phyloP scores from a whole-genome alignment of 176 grass and related monocot species.

The Cenchrus purpureus region DNA sequence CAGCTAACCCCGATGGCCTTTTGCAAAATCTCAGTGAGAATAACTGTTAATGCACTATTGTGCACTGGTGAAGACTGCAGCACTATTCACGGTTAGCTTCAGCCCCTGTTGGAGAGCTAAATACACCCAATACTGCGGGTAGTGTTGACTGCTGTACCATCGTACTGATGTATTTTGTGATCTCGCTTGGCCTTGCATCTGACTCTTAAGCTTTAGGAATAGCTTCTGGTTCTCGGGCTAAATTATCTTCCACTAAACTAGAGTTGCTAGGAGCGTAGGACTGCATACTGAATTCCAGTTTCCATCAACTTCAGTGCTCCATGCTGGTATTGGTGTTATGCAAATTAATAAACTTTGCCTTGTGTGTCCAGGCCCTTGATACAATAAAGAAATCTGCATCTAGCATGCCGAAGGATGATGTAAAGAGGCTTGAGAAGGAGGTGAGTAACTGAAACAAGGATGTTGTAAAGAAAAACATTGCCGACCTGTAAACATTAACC shows the following conservation, averaged over 20 bases:
- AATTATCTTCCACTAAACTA: slow-evolving; percentile 3
- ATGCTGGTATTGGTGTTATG: not conserved
- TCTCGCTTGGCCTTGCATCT: not conserved
- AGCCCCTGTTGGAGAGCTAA: no score
- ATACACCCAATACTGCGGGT: no score
- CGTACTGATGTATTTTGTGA: not conserved
- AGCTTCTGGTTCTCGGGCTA: not conserved
- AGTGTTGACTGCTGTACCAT: not conserved
- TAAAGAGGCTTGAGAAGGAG: slow-evolving; percentile 89
- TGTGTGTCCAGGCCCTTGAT: slow-evolving; percentile 72
- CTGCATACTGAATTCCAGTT: slow-evolving; percentile 3
- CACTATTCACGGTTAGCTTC: no score
- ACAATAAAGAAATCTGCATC: slow-evolving; percentile 90
- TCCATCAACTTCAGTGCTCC: not conserved
- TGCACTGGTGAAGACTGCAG: no score
- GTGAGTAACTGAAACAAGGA: slow-evolving; percentile 45
- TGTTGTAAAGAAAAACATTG: slow-evolving; percentile 21
- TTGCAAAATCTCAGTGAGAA: no score
- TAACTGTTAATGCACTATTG: no score
- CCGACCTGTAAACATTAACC: not conserved
- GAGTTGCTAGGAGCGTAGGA: not conserved
- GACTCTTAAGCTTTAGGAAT: not conserved
- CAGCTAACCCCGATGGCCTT: no score
- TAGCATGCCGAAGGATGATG: slow-evolving; percentile 90
- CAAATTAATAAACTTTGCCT: slow-evolving; percentile 1